Evolutionary conservation across 1,284 basidiomycete species (phyloP).

Genomic region (Agaricales sp.): DNA sequence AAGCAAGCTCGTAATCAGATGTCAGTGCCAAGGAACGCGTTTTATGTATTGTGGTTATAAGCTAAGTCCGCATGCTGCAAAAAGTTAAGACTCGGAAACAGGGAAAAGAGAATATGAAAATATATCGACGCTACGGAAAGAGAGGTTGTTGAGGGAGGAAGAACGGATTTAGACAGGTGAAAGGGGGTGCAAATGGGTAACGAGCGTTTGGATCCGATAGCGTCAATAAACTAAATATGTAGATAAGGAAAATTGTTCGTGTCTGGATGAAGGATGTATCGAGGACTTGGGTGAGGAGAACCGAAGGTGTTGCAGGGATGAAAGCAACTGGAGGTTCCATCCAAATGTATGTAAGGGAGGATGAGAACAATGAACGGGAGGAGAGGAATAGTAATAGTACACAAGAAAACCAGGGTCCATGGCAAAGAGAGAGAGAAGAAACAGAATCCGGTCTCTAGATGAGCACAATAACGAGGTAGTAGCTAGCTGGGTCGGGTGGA

Average conservation of each 20-base stretch:
- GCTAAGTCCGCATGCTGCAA: neutral
- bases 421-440: neutral
- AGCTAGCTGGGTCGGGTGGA: neutral
- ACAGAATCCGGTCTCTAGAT: neutral
- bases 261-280: neutral
- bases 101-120: too few relatives aligned
- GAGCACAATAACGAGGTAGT: neutral
- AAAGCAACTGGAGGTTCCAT: too few relatives aligned
- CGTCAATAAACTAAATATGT: neutral
- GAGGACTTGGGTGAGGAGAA: neutral
- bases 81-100: neutral
- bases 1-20: too few relatives aligned
- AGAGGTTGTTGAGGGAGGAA: too few relatives aligned
- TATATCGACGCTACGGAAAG: too few relatives aligned
- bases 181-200: constrained; percentile 1
- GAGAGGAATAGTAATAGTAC: neutral
- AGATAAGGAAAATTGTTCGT: neutral
- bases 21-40: neutral
- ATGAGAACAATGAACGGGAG: neutral
- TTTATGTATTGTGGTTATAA: neutral
- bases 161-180: neutral
- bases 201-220: neutral
- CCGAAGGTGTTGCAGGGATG: neutral
- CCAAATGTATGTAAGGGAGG: neutral
- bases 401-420: neutral